Conservation (phyloP, 352 stramenopile genomes). For the Globisporangium acanthophoron region DNA sequence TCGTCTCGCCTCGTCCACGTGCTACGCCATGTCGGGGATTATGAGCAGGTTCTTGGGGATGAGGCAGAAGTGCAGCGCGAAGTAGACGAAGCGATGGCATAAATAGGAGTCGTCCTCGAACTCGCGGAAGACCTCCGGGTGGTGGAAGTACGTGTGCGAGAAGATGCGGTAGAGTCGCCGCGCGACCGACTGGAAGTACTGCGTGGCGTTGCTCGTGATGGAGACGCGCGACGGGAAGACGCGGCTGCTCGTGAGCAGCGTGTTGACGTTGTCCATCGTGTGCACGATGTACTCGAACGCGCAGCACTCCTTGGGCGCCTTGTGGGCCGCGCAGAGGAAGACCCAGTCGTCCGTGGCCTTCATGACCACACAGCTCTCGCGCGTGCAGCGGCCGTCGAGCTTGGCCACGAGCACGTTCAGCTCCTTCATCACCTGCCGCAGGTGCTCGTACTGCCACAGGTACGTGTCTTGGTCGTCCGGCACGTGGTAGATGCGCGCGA, state of each 20-base stretch:
- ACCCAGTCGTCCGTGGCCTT: slow-evolving; percentile 86
- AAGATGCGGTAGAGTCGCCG: slow-evolving; percentile 80
- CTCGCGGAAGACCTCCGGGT: slow-evolving; percentile 65
- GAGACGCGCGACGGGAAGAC: slow-evolving; percentile 75
- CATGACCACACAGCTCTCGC: slow-evolving; percentile 68
- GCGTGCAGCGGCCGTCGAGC: slow-evolving; percentile 62
- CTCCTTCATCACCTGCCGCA: slow-evolving; percentile 82
- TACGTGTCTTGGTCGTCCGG: slow-evolving; percentile 79
- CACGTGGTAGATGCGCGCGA: slow-evolving; percentile 64
- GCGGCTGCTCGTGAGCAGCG: slow-evolving; percentile 73
- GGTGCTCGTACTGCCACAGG: slow-evolving; percentile 82
- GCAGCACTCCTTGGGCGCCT: slow-evolving; percentile 75
- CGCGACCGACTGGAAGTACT: slow-evolving; percentile 86
- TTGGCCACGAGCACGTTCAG: slow-evolving; percentile 69
- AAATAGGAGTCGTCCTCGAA: slow-evolving; percentile 72
- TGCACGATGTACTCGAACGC: slow-evolving; percentile 85
- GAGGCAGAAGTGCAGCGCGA: slow-evolving; percentile 68
- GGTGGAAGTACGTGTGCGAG: slow-evolving; percentile 82
- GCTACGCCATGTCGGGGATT: slow-evolving; percentile 60
- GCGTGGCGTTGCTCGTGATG: slow-evolving; percentile 72
- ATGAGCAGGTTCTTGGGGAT: slow-evolving; percentile 83
- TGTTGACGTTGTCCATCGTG: slow-evolving; percentile 86
- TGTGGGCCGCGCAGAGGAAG: slow-evolving; percentile 80
- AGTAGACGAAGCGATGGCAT: slow-evolving; percentile 84
- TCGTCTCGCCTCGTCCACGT: background rate